Evolutionary conservation across 768 basidiomycete genomes (phyloP).

Genomic region (Suillus subaureus): DNA sequence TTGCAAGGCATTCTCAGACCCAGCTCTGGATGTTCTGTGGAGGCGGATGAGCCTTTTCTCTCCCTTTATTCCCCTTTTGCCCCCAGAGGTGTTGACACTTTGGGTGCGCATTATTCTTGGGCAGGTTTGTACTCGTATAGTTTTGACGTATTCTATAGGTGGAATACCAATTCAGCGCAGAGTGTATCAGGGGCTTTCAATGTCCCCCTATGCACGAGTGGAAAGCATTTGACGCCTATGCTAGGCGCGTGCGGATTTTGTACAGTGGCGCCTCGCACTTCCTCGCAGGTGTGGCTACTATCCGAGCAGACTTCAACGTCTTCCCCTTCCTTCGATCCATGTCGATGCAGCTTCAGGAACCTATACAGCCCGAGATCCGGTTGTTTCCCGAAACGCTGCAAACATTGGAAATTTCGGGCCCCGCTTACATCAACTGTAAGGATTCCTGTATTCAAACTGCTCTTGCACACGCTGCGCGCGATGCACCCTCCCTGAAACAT

Average conservation of each 20-base stretch:
- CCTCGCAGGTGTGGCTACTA: slow-evolving; percentile 19
- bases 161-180: not conserved
- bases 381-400: slow-evolving; percentile 21
- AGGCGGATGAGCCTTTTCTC: slow-evolving; percentile 21
- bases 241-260: slow-evolving; percentile 17
- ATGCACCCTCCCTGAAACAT: slow-evolving; percentile 17
- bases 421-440: slow-evolving; percentile 14
- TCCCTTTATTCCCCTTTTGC: slow-evolving; percentile 20
- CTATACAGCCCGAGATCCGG: slow-evolving; percentile 14
- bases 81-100: slow-evolving; percentile 13
- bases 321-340: slow-evolving; percentile 19
- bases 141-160: not conserved
- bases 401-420: slow-evolving; percentile 13
- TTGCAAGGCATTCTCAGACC: slow-evolving; percentile 14
- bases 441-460: slow-evolving; percentile 19
- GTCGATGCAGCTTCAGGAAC: slow-evolving; percentile 14
- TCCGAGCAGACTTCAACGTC: slow-evolving; percentile 14
- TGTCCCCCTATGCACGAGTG: slow-evolving; percentile 20
- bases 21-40: slow-evolving; percentile 22
- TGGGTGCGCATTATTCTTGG: slow-evolving; percentile 12
- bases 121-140: not conserved
- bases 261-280: slow-evolving; percentile 13
- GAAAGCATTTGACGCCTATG: slow-evolving; percentile 19
- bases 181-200: slow-evolving; percentile 11
- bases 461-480: slow-evolving; percentile 18